Evolutionary conservation across 768 basidiomycete species (phyloP).

Genomic region (Russula earlei): DNA sequence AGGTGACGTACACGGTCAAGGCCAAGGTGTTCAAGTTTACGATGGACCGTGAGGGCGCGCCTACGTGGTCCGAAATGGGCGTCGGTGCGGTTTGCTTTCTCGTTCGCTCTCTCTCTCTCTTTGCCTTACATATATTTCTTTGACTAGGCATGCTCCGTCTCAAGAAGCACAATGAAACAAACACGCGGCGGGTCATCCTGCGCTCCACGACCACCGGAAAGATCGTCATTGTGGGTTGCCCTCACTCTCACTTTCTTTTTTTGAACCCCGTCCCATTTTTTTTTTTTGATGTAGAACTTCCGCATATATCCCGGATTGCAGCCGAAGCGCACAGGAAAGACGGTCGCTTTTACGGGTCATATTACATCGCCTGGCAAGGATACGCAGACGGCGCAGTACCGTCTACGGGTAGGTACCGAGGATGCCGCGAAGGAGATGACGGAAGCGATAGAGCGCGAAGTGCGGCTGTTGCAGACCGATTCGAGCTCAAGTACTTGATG

Average conservation of each 20-base stretch:
- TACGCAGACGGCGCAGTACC: conserved; percentile 49
- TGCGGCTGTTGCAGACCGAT: conserved; percentile 36
- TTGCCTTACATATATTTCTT: not conserved
- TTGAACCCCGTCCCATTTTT: too few species aligned
- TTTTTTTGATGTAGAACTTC: conserved; percentile 58
- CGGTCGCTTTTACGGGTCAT: conserved; percentile 61
- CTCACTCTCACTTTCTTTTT: not conserved
- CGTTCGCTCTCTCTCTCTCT: not conserved
- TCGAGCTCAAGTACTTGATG: conserved; percentile 25
- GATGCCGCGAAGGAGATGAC: conserved; percentile 49
- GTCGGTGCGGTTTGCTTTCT: conserved; percentile 36
- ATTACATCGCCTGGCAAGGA: conserved; percentile 30
- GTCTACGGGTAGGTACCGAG: conserved; percentile 50
- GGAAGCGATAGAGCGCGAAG: conserved; percentile 51
- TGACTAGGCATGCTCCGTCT: conserved; percentile 52
- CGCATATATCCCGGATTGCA: conserved; percentile 51
- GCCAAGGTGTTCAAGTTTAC: conserved; percentile 55
- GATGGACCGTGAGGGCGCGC: conserved; percentile 37
- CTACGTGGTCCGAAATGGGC: conserved; percentile 59
- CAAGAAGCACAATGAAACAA: conserved; percentile 63
- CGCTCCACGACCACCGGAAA: conserved; percentile 70
- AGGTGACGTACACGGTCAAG: conserved; percentile 48
- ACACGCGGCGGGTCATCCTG: conserved; percentile 50
- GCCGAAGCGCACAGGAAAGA: conserved; percentile 41
- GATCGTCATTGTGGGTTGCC: conserved; percentile 53